Percentiles rank a stretch among this genome's conserved stretches.
Conservation (phyloP, 2,329 filamentous ascomycete species). For the Colletotrichum musae region DNA sequence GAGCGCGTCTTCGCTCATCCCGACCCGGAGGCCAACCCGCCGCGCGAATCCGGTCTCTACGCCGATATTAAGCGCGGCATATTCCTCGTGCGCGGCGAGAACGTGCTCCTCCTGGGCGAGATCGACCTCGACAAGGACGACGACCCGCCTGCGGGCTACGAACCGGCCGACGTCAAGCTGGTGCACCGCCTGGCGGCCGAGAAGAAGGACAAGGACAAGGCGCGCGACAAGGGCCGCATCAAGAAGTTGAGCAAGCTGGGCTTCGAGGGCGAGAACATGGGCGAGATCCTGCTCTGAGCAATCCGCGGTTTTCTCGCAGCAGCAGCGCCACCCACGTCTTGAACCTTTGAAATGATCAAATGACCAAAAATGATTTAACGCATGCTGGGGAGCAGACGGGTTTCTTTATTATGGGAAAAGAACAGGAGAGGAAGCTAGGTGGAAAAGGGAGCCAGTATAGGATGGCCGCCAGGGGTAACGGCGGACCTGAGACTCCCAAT, state of each 20-base stretch:
- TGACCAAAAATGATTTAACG: slow-evolving; percentile 28
- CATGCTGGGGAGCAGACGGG: slow-evolving; percentile 33
- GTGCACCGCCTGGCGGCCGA: slow-evolving; percentile 82
- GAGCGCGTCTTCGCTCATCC: slow-evolving; percentile 83
- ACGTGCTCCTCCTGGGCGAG: slow-evolving; percentile 95
- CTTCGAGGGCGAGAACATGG: slow-evolving; percentile 88
- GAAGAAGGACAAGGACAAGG: slow-evolving; percentile 78
- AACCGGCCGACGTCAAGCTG: slow-evolving; percentile 74
- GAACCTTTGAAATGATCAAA: slow-evolving; percentile 32
- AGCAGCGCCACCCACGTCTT: neutral
- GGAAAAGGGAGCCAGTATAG: slow-evolving; percentile 21
- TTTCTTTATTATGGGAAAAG: slow-evolving; percentile 18
- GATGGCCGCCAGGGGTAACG: slow-evolving; percentile 10
- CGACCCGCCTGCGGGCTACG: slow-evolving; percentile 80
- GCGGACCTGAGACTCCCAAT: slow-evolving; percentile 7
- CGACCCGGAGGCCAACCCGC: slow-evolving; percentile 50
- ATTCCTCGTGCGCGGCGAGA: slow-evolving; percentile 95
- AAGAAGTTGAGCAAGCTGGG: slow-evolving; percentile 83
- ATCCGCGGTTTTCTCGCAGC: neutral
- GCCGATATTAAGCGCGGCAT: slow-evolving; percentile 89
- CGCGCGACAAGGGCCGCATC: slow-evolving; percentile 78
- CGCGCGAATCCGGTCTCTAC: slow-evolving; percentile 70
- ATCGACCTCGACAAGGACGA: slow-evolving; percentile 98
- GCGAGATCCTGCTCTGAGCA: slow-evolving; percentile 78
- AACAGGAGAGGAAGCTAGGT: slow-evolving; percentile 8